Percentiles rank a stretch among this genome's conserved stretches.
Evolutionary conservation across 2,329 filamentous ascomycete species (phyloP).

Genomic region (Elsinoe perseae): DNA sequence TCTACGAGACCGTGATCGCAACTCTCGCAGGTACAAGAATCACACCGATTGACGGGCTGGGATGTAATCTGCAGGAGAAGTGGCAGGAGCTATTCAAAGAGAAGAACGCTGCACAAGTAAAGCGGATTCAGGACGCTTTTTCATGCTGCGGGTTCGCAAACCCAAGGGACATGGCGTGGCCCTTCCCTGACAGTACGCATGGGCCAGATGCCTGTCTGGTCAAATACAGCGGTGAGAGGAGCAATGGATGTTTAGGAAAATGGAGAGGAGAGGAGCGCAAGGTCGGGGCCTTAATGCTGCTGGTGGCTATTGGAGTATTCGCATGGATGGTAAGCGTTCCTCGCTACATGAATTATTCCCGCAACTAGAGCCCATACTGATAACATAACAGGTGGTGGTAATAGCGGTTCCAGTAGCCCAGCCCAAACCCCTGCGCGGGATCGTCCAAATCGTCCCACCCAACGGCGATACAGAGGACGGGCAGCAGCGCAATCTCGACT

Average conservation of each 20-base stretch:
- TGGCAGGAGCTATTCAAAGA: conserved; percentile 42
- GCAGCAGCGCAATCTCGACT: not conserved
- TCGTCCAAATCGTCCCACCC: conserved; percentile 19
- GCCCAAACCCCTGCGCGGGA: conserved; percentile 23
- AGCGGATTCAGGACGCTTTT: conserved; percentile 56
- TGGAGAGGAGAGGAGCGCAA: conserved; percentile 52
- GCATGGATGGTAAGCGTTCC: conserved; percentile 46
- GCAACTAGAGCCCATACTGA: not conserved
- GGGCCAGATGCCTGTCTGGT: conserved; percentile 37
- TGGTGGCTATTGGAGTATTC: conserved; percentile 46
- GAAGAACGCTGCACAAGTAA: conserved; percentile 47
- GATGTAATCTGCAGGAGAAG: conserved; percentile 49
- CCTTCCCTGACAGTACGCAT: conserved; percentile 43
- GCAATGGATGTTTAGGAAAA: conserved; percentile 42
- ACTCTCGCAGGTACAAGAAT: conserved; percentile 40
- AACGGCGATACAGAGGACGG: conserved; percentile 21
- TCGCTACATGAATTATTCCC: not conserved
- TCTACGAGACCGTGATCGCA: conserved; percentile 36
- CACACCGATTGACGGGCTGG: conserved; percentile 31
- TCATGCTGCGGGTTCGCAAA: conserved; percentile 59
- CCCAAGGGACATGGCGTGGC: conserved; percentile 54
- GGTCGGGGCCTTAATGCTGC: conserved; percentile 49
- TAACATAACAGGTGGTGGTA: conserved; percentile 22
- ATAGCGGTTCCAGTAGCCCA: conserved; percentile 23
- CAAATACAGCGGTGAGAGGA: conserved; percentile 37